These are phyloP conservation scores for Metschnikowia lochheadii DNA, from an alignment of 805 yeast species.

Conservation along the genomic window DNA sequence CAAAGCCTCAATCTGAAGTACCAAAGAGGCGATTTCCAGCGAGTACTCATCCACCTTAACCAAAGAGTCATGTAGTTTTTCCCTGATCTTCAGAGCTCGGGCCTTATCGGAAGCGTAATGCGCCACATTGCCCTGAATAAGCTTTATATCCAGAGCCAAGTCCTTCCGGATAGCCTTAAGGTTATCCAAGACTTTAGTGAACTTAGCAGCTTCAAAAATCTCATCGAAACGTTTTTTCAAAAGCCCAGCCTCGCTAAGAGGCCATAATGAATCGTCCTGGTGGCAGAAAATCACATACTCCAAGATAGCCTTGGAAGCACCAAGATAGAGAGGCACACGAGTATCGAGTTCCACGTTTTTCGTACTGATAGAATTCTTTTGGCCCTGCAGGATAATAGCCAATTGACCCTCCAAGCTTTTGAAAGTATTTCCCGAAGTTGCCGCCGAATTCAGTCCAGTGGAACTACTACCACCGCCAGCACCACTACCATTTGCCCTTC, in stretches of 20 bases:
- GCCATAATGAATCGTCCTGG: constrained; percentile 97
- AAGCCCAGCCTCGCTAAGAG: constrained; percentile 83
- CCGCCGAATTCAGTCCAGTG: constrained; percentile 1
- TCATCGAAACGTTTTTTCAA: constrained; percentile 93
- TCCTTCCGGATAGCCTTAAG: constrained; percentile 75
- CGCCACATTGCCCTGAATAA: constrained; percentile 73
- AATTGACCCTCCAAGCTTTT: constrained; percentile 91
- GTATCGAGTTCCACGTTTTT: constrained; percentile 80
- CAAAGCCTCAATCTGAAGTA: constrained; percentile 46
- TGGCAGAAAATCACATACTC: constrained; percentile 96
- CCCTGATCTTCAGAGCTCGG: constrained; percentile 58
- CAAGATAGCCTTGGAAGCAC: constrained; percentile 81
- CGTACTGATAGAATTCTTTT: constrained; percentile 70
- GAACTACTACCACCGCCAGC: too few relatives aligned
- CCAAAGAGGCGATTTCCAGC: constrained; percentile 45
- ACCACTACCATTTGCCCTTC: constrained; percentile 13
- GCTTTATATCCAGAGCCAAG: constrained; percentile 66
- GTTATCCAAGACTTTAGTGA: constrained; percentile 82
- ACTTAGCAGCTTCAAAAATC: constrained; percentile 91
- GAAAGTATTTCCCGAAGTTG: constrained; percentile 49
- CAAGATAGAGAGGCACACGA: constrained; percentile 76
- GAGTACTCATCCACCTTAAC: constrained; percentile 42
- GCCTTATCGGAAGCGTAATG: constrained; percentile 71
- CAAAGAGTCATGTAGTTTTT: constrained; percentile 43
- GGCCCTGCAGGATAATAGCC: constrained; percentile 59